Evolutionary conservation across 805 yeast genomes (phyloP).

Genomic region (Yarrowia sp.): DNA sequence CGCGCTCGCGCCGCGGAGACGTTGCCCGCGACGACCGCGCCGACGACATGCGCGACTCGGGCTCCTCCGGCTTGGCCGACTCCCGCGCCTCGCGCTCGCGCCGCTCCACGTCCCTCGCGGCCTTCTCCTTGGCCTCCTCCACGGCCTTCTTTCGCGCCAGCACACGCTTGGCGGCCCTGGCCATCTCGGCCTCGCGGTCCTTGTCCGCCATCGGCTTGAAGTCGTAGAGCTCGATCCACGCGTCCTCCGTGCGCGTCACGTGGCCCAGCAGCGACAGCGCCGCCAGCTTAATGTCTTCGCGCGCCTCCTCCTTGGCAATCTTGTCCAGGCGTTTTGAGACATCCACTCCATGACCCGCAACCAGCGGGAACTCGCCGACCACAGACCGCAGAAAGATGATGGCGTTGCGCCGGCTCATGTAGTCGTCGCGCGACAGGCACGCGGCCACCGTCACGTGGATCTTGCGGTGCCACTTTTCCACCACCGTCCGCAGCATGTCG

Average conservation of each 20-base stretch:
- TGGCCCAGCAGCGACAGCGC: slow-evolving; percentile 44
- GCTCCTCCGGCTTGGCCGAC: neutral
- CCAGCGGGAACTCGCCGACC: slow-evolving; percentile 61
- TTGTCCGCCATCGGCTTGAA: slow-evolving; percentile 34
- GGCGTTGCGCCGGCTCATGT: slow-evolving; percentile 76
- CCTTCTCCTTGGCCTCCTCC: neutral
- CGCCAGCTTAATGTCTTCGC: slow-evolving; percentile 81
- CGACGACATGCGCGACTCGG: neutral
- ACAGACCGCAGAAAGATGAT: slow-evolving; percentile 72
- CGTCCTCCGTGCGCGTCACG: slow-evolving; percentile 32
- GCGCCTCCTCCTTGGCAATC: slow-evolving; percentile 52
- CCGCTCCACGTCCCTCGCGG: neutral
- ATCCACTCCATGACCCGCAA: slow-evolving; percentile 61
- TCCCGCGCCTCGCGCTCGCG: neutral
- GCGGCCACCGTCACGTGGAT: slow-evolving; percentile 47
- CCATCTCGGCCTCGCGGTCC: slow-evolving; percentile 33
- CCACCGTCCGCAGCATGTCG: slow-evolving; percentile 42
- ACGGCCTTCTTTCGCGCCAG: neutral
- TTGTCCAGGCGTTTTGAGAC: slow-evolving; percentile 49
- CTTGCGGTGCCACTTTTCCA: slow-evolving; percentile 56
- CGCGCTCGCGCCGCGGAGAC: slow-evolving; percentile 16
- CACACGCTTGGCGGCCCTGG: slow-evolving; percentile 34
- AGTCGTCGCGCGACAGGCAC: slow-evolving; percentile 53
- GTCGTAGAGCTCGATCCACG: slow-evolving; percentile 36
- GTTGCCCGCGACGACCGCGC: neutral